Evolutionary conservation across 192 early-diverging fungal species (phyloP).

Genomic region (Phycomyces nitens): DNA sequence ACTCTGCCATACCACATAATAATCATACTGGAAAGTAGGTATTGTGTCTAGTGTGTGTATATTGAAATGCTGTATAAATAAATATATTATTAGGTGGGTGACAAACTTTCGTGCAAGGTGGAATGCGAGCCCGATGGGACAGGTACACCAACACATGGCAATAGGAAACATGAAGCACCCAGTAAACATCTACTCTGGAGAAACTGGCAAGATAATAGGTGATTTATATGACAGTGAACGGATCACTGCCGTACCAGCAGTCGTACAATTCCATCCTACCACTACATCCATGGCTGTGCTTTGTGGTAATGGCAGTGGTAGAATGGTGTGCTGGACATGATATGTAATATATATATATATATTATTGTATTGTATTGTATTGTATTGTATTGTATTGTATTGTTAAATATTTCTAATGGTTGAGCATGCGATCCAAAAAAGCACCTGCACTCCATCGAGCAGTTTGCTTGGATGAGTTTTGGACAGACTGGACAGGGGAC

Average conservation of each 20-base stretch:
- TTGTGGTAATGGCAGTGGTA: constrained; percentile 56
- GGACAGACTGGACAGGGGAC: background rate
- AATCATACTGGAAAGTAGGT: constrained; percentile 55
- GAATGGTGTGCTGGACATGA: constrained; percentile 54
- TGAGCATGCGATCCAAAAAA: constrained; percentile 18
- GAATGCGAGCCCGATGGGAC: constrained; percentile 37
- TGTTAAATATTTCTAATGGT: background rate
- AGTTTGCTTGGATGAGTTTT: background rate
- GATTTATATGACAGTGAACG: constrained; percentile 42
- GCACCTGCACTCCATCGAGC: constrained; percentile 11
- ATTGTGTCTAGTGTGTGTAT: no score
- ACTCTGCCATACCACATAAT: constrained; percentile 48
- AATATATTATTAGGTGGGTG: constrained; percentile 49
- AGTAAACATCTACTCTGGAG: constrained; percentile 57
- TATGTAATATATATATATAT: no score
- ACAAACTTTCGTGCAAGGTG: constrained; percentile 61
- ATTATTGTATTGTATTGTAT: background rate
- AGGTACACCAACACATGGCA: constrained; percentile 41
- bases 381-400: background rate
- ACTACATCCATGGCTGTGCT: constrained; percentile 40
- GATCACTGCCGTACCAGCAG: constrained; percentile 57
- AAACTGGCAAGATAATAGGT: constrained; percentile 47
- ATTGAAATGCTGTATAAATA: no score
- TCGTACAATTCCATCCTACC: constrained; percentile 60
- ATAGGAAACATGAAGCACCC: constrained; percentile 68